phyloP scores from a whole-genome alignment of 2,329 filamentous ascomycete genomes.

The Fusarium globosum region DNA sequence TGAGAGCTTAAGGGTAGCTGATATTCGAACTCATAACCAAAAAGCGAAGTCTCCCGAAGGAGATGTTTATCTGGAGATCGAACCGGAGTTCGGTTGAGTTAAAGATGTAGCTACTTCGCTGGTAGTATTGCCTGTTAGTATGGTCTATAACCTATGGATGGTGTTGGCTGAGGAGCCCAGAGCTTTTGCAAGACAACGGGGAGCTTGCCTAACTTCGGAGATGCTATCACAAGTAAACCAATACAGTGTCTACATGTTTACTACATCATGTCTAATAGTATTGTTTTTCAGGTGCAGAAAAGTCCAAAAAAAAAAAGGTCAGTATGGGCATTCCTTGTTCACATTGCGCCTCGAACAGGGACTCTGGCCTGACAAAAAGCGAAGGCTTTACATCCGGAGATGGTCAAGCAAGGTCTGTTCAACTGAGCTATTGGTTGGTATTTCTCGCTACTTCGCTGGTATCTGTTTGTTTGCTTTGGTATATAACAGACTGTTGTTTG shows the following conservation, averaged over 20 bases:
- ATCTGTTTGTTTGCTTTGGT: background rate
- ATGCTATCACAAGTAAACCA: rapidly evolving
- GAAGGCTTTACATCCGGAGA: constrained; percentile 8
- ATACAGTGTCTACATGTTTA: rapidly evolving
- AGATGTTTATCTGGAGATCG: background rate
- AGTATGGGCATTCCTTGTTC: background rate
- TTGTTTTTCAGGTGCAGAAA: background rate
- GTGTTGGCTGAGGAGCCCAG: too few species aligned
- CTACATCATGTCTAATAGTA: rapidly evolving
- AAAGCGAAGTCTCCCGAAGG: constrained; percentile 23
- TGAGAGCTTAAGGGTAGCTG: too few species aligned
- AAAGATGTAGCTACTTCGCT: constrained; percentile 16
- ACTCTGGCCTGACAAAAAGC: background rate
- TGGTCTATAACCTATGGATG: background rate
- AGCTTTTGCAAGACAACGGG: background rate
- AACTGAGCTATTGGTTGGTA: background rate
- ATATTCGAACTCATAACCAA: background rate
- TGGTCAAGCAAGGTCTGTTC: background rate
- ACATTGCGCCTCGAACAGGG: background rate
- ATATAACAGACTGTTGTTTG: background rate
- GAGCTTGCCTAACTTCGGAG: rapidly evolving
- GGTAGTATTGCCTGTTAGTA: rapidly evolving
- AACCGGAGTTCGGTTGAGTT: background rate
- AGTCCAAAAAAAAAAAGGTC: background rate
- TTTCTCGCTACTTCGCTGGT: constrained; percentile 17